Conservation (phyloP, 305 asterid species). For the Solanum chacoense region DNA sequence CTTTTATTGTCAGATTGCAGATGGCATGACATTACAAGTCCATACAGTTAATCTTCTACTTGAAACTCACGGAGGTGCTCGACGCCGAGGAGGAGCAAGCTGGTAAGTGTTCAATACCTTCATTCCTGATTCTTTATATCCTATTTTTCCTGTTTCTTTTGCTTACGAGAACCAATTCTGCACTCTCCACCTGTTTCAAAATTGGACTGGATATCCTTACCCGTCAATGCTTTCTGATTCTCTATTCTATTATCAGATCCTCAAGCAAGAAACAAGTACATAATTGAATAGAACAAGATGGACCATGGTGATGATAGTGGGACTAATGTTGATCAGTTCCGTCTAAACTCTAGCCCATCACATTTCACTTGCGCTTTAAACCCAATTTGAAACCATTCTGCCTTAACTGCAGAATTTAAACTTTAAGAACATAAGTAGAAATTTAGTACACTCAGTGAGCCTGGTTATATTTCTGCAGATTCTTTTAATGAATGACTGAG, state of each 20-base stretch:
- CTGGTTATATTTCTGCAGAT: not conserved
- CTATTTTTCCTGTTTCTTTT: not conserved
- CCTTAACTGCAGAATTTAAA: not conserved
- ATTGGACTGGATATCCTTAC: not conserved
- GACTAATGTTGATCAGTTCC: not conserved
- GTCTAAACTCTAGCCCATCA: not conserved
- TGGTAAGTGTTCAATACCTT: constrained; percentile 51
- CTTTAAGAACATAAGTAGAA: not conserved
- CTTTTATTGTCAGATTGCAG: constrained; percentile 70
- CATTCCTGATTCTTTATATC: not conserved
- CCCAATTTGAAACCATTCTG: not conserved
- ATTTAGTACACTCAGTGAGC: not conserved
- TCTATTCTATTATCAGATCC: not conserved
- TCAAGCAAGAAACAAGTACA: not conserved
- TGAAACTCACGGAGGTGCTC: constrained; percentile 95
- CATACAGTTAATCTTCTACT: constrained; percentile 81
- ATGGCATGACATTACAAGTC: constrained; percentile 93
- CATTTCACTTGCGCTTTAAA: not conserved
- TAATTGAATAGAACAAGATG: not conserved
- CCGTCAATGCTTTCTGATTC: not conserved
- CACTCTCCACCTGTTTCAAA: not conserved
- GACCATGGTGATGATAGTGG: not conserved
- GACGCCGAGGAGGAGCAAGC: constrained; percentile 83
- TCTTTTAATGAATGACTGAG: not conserved
- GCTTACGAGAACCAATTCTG: not conserved